These are phyloP conservation scores for Nitzschia palea DNA, from an alignment of 108 stramenopile species.

Conservation along the genomic window DNA sequence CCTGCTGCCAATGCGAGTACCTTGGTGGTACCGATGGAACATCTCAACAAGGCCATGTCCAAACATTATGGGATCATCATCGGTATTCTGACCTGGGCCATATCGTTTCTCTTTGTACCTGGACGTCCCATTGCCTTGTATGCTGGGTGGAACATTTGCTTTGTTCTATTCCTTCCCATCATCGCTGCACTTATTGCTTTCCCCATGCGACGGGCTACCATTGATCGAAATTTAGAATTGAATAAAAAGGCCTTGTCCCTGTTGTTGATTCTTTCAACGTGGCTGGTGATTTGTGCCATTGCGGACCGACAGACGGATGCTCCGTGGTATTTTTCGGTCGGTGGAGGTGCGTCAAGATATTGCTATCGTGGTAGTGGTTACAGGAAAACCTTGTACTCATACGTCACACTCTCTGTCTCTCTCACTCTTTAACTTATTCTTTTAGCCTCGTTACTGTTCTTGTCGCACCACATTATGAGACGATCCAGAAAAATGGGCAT, in stretches of 20 bases:
- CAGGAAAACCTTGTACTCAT: background rate
- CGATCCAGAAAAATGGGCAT: slow-evolving; percentile 28
- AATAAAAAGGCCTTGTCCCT: slow-evolving; percentile 6
- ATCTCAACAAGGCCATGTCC: slow-evolving; percentile 6
- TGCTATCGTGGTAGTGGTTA: background rate
- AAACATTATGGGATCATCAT: slow-evolving; percentile 9
- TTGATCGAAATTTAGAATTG: slow-evolving; percentile 10
- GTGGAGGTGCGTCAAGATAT: slow-evolving; percentile 22
- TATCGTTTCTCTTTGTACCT: slow-evolving; percentile 25
- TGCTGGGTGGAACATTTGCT: slow-evolving; percentile 18
- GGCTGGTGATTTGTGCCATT: slow-evolving; percentile 6
- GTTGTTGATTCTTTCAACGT: background rate
- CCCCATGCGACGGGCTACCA: slow-evolving; percentile 18
- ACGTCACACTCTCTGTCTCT: background rate
- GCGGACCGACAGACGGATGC: slow-evolving; percentile 15
- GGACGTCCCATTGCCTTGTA: slow-evolving; percentile 4
- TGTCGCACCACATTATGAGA: slow-evolving; percentile 10
- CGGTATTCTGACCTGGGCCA: slow-evolving; percentile 12
- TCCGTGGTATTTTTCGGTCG: slow-evolving; percentile 30
- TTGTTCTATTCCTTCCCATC: slow-evolving; percentile 4
- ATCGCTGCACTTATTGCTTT: slow-evolving; percentile 8
- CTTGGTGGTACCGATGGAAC: slow-evolving; percentile 1
- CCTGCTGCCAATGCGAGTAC: background rate
- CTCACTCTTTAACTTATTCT: background rate
- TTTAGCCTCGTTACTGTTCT: slow-evolving; percentile 12